Percentiles rank a stretch among this genome's conserved stretches.
Evolutionary conservation across 441 rosid genomes (phyloP).

Genomic region (Populus tomentosa): DNA sequence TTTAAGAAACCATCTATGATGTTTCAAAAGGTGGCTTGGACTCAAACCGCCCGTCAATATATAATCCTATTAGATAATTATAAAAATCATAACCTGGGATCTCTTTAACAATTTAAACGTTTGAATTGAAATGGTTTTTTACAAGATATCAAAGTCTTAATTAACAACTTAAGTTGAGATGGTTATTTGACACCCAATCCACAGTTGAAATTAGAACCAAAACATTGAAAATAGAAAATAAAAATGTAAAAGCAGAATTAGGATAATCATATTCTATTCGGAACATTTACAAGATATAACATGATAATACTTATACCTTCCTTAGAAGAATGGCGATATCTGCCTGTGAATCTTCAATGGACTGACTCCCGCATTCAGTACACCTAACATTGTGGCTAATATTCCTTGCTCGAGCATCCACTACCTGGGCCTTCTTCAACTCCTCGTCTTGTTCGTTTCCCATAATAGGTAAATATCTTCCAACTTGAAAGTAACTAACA

Average conservation of each 20-base stretch:
- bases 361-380: constrained; percentile 96
- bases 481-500: constrained; percentile 4
- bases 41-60: too few relatives aligned
- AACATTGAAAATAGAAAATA: neutral
- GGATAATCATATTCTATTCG: neutral
- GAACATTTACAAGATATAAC: too few relatives aligned
- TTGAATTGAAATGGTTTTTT: neutral
- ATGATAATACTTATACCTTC: constrained; percentile 38
- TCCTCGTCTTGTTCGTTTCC: constrained; percentile 63
- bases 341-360: constrained; percentile 99
- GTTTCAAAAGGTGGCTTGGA: too few relatives aligned
- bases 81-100: too few relatives aligned
- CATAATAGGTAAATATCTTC: constrained; percentile 31
- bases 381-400: constrained; percentile 95
- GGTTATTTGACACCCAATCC: too few relatives aligned
- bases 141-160: neutral
- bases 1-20: too few relatives aligned
- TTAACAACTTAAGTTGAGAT: too few relatives aligned
- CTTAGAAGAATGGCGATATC: constrained; percentile 91
- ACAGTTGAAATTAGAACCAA: neutral
- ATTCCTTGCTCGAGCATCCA: constrained; percentile 87
- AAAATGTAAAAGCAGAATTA: neutral
- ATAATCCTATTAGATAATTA: too few relatives aligned
- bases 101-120: too few relatives aligned
- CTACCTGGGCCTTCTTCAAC: constrained; percentile 54